Evolutionary conservation across 257 asterid species (phyloP), one percentile per base, ranked within the genome.

Genomic region (Ocimum tenuiflorum): DNA sequence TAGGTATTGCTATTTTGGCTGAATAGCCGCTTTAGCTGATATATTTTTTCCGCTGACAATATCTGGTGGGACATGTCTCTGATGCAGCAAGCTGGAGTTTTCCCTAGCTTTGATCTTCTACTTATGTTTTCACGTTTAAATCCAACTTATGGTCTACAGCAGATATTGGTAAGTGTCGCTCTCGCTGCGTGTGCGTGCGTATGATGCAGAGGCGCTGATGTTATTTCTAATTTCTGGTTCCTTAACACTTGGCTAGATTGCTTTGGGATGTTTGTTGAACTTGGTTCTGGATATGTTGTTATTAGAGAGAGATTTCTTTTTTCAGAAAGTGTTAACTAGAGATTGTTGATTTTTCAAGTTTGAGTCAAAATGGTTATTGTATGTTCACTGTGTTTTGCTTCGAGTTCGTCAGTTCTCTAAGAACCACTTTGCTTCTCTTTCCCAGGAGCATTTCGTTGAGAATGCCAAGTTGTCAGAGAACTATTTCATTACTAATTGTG

Each of bases 31-130:
- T 51, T 52, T 5, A 48, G 11, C 49, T 22, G n/a, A n/a, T 60
- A 43, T 62, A 24, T 69, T 74, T 19, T 72, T 74, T 59, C 65
- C 43, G n/a, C 49, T 59, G 64, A 55, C 46, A 14, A 54, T 60
- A 66, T 56, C 33, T 71, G 38, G 15, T 38, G 43, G 72, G 67
- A 29, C 55, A 22, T 70, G 65, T 57, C 36, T 71, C 13, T 78
- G 70, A 63, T 78, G 83, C 86, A 92, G 99, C 76, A 76, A 84
- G 99, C 99, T 33, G 99, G 97, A 70, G 84, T 89, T 54, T 89
- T 89, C 77, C 99, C 99, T 53, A 82, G 63, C 79, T 89, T 80
- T 46, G 99, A 92, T 76, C 88, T 87, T 53, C 58, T 92, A 81
- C 75, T 73, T 41, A 72, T 92, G 95, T 89, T 82, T 76, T 89